Evolutionary conservation across 202 grass and related monocot genomes (phyloP), one percentile per base, ranked within the genome.

Genomic region (Cymbopogon flexuosus): DNA sequence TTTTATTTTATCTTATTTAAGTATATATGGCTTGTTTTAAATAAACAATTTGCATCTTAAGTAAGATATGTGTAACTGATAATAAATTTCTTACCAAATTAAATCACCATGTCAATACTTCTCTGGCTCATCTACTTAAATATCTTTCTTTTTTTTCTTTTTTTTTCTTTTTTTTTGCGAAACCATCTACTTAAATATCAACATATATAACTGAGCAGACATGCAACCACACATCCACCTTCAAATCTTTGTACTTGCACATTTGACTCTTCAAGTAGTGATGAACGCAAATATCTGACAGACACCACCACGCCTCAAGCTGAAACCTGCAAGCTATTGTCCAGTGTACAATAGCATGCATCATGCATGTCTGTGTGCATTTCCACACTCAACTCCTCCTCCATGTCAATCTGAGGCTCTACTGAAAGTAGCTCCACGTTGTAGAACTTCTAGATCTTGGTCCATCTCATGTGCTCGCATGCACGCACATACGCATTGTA

Each of bases 391-490:
- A 75, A 19, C 69, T 35, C 56, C 80, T 36, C 14, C 61, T 70
- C 33, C 14, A 27, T 71, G 62, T 63, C 6, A 79, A 59, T n/a
- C 63, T 33, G 19, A 85, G 72, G 68, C 65, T 65, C 72, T 88
- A 84, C 18, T 64, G 64, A 70, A 8, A 72, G 31, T 78, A 85
- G 78, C 73, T 89, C 65, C 39, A 68, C 60, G 60, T 57, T 74
- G 71, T 18, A 59, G 81, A 34, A 62, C 67, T 34, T 5, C 34
- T 47, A 65, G 68, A 76, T 68, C 62, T 43, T 54, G 78, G 37
- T n/a, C 46, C 58, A 81, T 72, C 58, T 81, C 75, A 88, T 84
- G 81, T 88, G 86, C 81, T 87, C 62, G 1, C 79, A 58, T 47
- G 73, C 46, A 41, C 62, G 13, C 39, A 19, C 29, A 39, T 52